Evolutionary conservation across 1,284 basidiomycete genomes (phyloP).

Genomic region (Cutaneotrichosporon dermatis): DNA sequence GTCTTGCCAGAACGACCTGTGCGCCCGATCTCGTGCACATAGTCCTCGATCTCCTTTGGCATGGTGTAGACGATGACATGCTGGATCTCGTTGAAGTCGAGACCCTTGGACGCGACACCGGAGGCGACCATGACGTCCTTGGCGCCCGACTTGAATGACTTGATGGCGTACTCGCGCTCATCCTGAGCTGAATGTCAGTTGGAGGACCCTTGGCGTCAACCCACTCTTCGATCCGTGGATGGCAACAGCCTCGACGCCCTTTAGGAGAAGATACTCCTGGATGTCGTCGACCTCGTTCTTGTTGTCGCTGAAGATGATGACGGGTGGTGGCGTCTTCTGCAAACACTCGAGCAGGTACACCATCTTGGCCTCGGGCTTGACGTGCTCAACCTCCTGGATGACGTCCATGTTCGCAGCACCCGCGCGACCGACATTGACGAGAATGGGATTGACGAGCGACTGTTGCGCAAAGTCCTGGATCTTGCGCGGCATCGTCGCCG

Average conservation of each 20-base stretch:
- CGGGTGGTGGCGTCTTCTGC: conserved; percentile 97
- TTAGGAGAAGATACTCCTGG: conserved; percentile 92
- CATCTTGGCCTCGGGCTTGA: conserved; percentile 99
- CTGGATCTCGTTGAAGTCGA: conserved; percentile 96
- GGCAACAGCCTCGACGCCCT: conserved; percentile 96
- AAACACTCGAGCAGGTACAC: conserved; percentile 94
- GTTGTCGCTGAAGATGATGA: conserved; percentile 97
- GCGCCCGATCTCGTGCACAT: conserved; percentile 94
- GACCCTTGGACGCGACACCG: conserved; percentile 92
- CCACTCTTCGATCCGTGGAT: conserved; percentile 96
- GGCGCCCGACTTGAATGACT: conserved; percentile 89
- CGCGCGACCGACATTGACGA: conserved; percentile 96
- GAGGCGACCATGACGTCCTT: conserved; percentile 99
- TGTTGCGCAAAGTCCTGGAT: conserved; percentile 98
- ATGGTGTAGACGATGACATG: conserved; percentile 68
- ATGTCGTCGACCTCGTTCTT: conserved; percentile 99
- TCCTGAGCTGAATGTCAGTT: conserved; percentile 72
- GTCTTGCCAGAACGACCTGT: conserved; percentile 97
- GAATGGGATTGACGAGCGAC: conserved; percentile 83
- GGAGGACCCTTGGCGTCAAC: conserved; percentile 20
- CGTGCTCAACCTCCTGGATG: conserved; percentile 95
- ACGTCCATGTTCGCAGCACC: conserved; percentile 97
- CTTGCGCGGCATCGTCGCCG: conserved; percentile 97
- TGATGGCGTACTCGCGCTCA: conserved; percentile 97
- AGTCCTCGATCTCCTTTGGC: conserved; percentile 98